Evolutionary conservation across 805 yeast genomes (phyloP).

Genomic region (Saturnispora diversa): DNA sequence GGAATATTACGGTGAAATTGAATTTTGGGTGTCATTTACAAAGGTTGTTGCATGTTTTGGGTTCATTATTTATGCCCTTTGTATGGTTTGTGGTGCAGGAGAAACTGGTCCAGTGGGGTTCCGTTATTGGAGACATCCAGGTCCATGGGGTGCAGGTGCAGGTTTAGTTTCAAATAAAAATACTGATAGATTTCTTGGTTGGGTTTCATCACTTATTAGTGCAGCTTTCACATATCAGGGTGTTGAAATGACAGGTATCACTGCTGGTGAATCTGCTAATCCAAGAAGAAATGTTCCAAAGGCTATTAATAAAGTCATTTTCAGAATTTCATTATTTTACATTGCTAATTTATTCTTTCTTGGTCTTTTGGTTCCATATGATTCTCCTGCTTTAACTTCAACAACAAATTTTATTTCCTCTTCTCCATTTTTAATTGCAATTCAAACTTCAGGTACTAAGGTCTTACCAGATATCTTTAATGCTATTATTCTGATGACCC

Average conservation of each 20-base stretch:
- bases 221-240: constrained; percentile 77
- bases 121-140: constrained; percentile 73
- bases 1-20: constrained; percentile 61
- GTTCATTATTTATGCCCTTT: constrained; percentile 53
- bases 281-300: constrained; percentile 63
- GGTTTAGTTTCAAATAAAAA: constrained; percentile 38
- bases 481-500: constrained; percentile 58
- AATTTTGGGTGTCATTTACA: constrained; percentile 61
- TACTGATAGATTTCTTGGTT: constrained; percentile 56
- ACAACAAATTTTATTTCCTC: constrained; percentile 37
- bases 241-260: constrained; percentile 62
- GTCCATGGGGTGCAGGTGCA: constrained; percentile 56
- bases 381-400: constrained; percentile 45
- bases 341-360: constrained; percentile 56
- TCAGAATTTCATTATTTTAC: constrained; percentile 59
- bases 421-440: constrained; percentile 69
- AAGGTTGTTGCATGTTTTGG: constrained; percentile 63
- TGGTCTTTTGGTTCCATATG: constrained; percentile 60
- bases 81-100: constrained; percentile 72
- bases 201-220: constrained; percentile 57
- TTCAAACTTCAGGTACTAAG: constrained; percentile 56
- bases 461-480: constrained; percentile 62
- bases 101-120: constrained; percentile 61
- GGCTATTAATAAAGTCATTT: constrained; percentile 59
- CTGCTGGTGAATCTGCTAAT: constrained; percentile 64